Conservation (phyloP, 768 basidiomycete genomes). For the Psilocybe cyanescens region DNA sequence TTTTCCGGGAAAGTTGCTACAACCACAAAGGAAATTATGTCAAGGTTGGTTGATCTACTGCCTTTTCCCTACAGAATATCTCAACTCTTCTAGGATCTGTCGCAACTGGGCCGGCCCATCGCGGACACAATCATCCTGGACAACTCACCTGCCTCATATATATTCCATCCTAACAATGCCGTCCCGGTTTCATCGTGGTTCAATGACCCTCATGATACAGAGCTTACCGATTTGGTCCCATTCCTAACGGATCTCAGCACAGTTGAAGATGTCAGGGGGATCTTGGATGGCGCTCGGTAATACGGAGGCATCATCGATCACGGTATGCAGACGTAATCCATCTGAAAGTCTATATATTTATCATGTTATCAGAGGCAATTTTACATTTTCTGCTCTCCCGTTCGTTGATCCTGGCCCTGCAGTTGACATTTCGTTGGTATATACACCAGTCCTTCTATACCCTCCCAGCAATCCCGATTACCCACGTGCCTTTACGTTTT, state of each 20-base stretch:
- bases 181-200: slow-evolving; percentile 99
- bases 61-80: slow-evolving; percentile 4
- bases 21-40: slow-evolving; percentile 99
- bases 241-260: slow-evolving; percentile 88
- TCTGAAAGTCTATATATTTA: not conserved
- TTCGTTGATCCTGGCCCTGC: slow-evolving; percentile 4
- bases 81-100: slow-evolving; percentile 76
- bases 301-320: not conserved
- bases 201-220: slow-evolving; percentile 98
- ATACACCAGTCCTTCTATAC: slow-evolving; percentile 22
- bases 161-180: slow-evolving; percentile 99
- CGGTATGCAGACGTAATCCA: not conserved
- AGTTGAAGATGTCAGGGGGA: slow-evolving; percentile 90
- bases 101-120: slow-evolving; percentile 94
- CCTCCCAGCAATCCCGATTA: slow-evolving; percentile 16
- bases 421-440: slow-evolving; percentile 12
- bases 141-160: slow-evolving; percentile 98
- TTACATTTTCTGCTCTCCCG: not conserved
- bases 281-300: slow-evolving; percentile 84
- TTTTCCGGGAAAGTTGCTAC: slow-evolving; percentile 98
- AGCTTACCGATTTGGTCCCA: slow-evolving; percentile 92
- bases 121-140: slow-evolving; percentile 96
- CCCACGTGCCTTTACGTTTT: slow-evolving; percentile 9
- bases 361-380: not conserved
- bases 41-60: slow-evolving; percentile 62